Evolutionary conservation across 805 yeast species (phyloP).

Genomic region (Candida rishiriensis): DNA sequence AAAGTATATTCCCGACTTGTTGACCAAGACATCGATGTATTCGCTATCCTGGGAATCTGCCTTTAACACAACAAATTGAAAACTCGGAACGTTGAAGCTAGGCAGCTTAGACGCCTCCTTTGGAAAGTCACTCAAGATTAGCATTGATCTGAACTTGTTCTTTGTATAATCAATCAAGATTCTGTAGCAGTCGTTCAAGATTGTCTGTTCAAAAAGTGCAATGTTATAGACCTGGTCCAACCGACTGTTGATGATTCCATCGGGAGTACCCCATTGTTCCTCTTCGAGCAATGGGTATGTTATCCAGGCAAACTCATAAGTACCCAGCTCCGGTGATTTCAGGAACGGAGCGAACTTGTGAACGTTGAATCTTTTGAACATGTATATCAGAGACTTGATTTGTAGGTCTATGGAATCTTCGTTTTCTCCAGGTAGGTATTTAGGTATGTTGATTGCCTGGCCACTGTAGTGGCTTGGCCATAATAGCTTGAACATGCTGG

Average conservation of each 20-base stretch:
- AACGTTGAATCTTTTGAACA: conserved; percentile 48
- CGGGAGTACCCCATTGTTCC: conserved; percentile 4
- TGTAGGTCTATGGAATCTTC: conserved; percentile 62
- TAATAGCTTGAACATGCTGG: conserved; percentile 24
- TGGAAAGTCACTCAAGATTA: conserved; percentile 51
- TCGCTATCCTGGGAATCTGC: conserved; percentile 40
- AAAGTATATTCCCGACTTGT: conserved; percentile 45
- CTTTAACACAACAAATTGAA: conserved; percentile 35
- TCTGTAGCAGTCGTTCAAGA: conserved; percentile 57
- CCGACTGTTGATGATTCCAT: conserved; percentile 31
- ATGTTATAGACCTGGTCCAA: conserved; percentile 55
- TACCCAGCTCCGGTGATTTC: conserved; percentile 25
- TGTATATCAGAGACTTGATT: conserved; percentile 52
- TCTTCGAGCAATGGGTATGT: neutral
- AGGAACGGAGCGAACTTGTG: conserved; percentile 41
- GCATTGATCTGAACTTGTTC: conserved; percentile 59
- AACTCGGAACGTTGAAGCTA: conserved; percentile 20
- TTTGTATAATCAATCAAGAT: conserved; percentile 62
- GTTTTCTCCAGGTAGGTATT: conserved; percentile 39
- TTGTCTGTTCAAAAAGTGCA: conserved; percentile 34
- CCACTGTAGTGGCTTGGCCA: conserved; percentile 30
- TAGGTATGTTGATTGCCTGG: conserved; percentile 44
- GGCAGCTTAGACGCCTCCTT: conserved; percentile 31
- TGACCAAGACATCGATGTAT: conserved; percentile 40
- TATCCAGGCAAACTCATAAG: conserved; percentile 20